phyloP scores from a whole-genome alignment of 2,329 filamentous ascomycete species.

The Monilinia fructigena region DNA sequence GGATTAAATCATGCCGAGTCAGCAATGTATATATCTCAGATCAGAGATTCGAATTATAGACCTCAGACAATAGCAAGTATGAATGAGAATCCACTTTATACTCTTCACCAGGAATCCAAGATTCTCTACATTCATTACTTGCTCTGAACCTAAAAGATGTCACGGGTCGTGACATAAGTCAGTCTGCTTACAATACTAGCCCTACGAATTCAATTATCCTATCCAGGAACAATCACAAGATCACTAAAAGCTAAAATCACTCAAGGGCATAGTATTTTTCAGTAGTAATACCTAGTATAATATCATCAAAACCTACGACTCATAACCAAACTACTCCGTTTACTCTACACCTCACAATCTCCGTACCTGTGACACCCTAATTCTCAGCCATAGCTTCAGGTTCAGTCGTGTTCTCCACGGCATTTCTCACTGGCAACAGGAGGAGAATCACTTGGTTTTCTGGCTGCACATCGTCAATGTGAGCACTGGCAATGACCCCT shows the following conservation, averaged over 20 bases:
- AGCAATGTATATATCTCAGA: no score
- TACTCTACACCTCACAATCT: background rate
- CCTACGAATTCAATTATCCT: background rate
- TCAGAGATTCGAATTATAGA: no score
- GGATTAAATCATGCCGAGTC: no score
- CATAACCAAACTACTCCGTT: background rate
- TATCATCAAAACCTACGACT: background rate
- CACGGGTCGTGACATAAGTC: no score
- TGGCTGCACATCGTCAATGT: constrained; percentile 24
- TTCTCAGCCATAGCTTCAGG: constrained; percentile 28
- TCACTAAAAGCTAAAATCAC: background rate
- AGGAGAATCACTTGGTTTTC: constrained; percentile 28
- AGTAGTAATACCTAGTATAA: background rate
- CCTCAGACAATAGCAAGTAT: no score
- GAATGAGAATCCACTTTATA: no score
- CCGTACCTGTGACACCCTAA: constrained; percentile 13
- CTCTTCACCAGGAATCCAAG: no score
- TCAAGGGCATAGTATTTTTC: background rate
- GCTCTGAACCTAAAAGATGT: no score
- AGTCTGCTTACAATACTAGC: background rate
- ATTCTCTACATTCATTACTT: no score
- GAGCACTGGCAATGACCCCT: constrained; percentile 17
- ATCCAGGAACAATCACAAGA: background rate
- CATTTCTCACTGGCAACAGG: constrained; percentile 24
- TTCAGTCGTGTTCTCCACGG: constrained; percentile 8